A percentile compares a stretch with the other conserved stretches of the same genome.
These are phyloP conservation scores for Diospyros lotus DNA, from an alignment of 148 eudicot species.

Conservation along the genomic window DNA sequence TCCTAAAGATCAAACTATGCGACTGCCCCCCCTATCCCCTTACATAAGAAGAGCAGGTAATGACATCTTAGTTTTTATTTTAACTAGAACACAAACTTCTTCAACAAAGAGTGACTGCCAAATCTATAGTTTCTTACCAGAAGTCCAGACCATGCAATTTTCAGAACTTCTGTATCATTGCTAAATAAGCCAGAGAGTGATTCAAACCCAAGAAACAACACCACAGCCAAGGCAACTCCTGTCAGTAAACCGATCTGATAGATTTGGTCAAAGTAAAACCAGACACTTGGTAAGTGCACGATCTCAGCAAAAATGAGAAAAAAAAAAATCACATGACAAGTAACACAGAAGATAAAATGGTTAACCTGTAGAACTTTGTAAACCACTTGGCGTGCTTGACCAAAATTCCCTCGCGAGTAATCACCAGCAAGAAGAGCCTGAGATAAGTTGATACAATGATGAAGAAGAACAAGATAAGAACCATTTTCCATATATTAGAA, in stretches of 20 bases:
- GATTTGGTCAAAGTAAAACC: slow-evolving; percentile 1
- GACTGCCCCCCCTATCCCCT: too few relatives aligned
- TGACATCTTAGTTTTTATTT: neutral
- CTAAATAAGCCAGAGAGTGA: slow-evolving; percentile 52
- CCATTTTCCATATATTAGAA: too few relatives aligned
- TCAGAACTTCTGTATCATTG: slow-evolving; percentile 60
- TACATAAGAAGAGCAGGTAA: neutral
- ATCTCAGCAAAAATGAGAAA: slow-evolving; percentile 3
- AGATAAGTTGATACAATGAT: neutral
- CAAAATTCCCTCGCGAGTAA: slow-evolving; percentile 68
- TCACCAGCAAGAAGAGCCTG: slow-evolving; percentile 87
- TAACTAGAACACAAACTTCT: slow-evolving; percentile 3
- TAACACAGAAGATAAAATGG: neutral
- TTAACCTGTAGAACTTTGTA: slow-evolving; percentile 79
- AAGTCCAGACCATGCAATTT: slow-evolving; percentile 70
- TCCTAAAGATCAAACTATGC: neutral
- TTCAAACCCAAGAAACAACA: slow-evolving; percentile 67
- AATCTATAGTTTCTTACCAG: slow-evolving; percentile 44
- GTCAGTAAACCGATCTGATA: slow-evolving; percentile 62
- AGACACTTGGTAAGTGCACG: neutral
- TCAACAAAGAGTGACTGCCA: neutral
- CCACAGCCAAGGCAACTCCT: slow-evolving; percentile 60
- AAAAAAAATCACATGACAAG: neutral
- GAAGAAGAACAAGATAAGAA: neutral
- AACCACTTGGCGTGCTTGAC: slow-evolving; percentile 63